A percentile compares a stretch with the other conserved stretches of the same genome.
Evolutionary conservation across 2,329 filamentous ascomycete genomes (phyloP).

Genomic region (Aurifilum marmelostoma): DNA sequence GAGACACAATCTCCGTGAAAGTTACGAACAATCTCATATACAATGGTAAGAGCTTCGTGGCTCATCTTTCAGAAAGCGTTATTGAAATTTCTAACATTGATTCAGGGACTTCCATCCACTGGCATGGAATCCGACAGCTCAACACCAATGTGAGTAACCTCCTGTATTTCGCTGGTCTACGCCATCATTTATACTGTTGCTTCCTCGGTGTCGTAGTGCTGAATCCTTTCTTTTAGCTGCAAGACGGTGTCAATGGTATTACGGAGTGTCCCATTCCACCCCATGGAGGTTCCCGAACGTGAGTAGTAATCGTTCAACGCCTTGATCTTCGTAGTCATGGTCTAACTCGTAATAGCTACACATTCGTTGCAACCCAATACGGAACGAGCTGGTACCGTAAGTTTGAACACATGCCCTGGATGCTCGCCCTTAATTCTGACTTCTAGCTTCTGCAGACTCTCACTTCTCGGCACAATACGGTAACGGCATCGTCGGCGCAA

Average conservation of each 20-base stretch:
- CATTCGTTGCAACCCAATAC: slow-evolving; percentile 44
- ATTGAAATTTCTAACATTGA: neutral
- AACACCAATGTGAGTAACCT: slow-evolving; percentile 37
- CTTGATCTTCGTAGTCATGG: neutral
- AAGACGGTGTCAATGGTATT: slow-evolving; percentile 51
- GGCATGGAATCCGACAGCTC: slow-evolving; percentile 52
- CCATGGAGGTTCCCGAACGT: slow-evolving; percentile 33
- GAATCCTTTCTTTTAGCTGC: slow-evolving; percentile 34
- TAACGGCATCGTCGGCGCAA: slow-evolving; percentile 52
- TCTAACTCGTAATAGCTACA: slow-evolving; percentile 34
- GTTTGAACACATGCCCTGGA: neutral
- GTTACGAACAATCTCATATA: slow-evolving; percentile 66
- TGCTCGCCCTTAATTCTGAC: neutral
- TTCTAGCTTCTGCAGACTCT: slow-evolving; percentile 40
- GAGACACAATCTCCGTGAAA: slow-evolving; percentile 58
- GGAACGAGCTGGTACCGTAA: slow-evolving; percentile 45
- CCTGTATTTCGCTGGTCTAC: neutral
- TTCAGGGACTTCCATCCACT: slow-evolving; percentile 49
- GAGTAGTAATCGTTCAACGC: neutral
- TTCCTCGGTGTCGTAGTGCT: neutral
- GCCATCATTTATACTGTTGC: neutral
- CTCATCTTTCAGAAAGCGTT: too few relatives aligned
- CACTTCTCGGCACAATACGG: slow-evolving; percentile 51
- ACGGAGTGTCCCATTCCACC: slow-evolving; percentile 48
- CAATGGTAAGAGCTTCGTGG: slow-evolving; percentile 37